A percentile compares a stretch with the other conserved stretches of the same genome.
These are phyloP conservation scores for Aegilops longissima DNA, from an alignment of 176 grass and related monocot species.

Conservation along the genomic window DNA sequence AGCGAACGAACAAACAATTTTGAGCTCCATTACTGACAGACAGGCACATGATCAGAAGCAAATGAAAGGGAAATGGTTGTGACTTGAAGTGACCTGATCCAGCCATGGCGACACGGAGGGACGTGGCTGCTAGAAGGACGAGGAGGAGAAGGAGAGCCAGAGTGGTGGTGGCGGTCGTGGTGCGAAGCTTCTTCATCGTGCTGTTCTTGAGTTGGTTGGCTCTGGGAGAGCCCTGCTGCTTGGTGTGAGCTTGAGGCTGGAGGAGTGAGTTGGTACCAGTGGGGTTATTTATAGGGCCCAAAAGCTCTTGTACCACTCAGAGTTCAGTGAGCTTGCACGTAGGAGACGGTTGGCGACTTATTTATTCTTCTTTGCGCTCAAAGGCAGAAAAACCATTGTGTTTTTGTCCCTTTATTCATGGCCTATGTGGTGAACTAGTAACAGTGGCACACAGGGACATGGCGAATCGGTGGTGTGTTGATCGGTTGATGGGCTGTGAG, in stretches of 20 bases:
- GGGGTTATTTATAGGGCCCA: slow-evolving; percentile 40
- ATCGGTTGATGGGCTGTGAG: slow-evolving; percentile 35
- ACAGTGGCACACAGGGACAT: background rate
- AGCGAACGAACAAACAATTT: background rate
- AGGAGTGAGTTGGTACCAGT: background rate
- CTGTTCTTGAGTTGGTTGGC: background rate
- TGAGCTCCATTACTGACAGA: too few species aligned
- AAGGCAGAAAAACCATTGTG: background rate
- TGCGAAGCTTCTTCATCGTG: slow-evolving; percentile 56
- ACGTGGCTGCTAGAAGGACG: slow-evolving; percentile 40
- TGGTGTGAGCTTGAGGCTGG: background rate
- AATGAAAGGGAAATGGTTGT: background rate
- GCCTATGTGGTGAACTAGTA: too few species aligned
- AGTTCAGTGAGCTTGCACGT: background rate
- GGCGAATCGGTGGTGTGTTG: slow-evolving; percentile 16
- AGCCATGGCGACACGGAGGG: slow-evolving; percentile 50
- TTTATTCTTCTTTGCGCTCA: background rate
- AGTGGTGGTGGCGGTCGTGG: slow-evolving; percentile 3
- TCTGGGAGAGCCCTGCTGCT: background rate
- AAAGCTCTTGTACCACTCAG: background rate
- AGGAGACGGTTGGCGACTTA: background rate
- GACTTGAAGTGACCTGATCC: slow-evolving; percentile 46
- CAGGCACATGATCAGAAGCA: too few species aligned
- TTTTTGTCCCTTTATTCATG: too few species aligned
- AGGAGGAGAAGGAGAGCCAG: slow-evolving; percentile 39